phyloP scores from a whole-genome alignment of 257 asterid genomes.

The Gardenia jasminoides region DNA sequence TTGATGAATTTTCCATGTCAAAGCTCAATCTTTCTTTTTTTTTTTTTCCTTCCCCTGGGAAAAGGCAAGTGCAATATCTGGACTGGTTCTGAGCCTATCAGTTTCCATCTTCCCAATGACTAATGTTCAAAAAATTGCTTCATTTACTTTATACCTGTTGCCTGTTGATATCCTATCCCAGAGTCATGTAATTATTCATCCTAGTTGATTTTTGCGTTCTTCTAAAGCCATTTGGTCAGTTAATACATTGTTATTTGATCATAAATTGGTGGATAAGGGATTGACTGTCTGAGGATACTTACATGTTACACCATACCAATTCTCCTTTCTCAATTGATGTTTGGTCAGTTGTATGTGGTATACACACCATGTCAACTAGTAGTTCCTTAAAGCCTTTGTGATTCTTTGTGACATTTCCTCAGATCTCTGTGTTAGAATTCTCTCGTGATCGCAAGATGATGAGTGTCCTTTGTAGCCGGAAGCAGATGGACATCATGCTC shows the following conservation, averaged over 20 bases:
- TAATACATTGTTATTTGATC: no score
- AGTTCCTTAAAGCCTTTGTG: not conserved
- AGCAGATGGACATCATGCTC: constrained; percentile 90
- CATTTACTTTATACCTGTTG: no score
- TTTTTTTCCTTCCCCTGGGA: no score
- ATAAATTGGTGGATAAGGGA: not conserved
- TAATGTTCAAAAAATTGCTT: not conserved
- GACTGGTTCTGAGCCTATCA: no score
- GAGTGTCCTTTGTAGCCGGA: constrained; percentile 96
- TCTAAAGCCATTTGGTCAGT: not conserved
- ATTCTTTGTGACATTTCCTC: constrained; percentile 30
- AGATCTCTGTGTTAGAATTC: constrained; percentile 91
- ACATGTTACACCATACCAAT: not conserved
- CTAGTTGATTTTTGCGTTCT: not conserved
- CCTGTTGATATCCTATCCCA: not conserved
- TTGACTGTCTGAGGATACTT: no score
- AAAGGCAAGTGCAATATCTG: no score
- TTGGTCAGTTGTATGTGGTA: not conserved
- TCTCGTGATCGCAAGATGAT: constrained; percentile 99
- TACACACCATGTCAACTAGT: not conserved
- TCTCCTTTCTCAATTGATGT: not conserved
- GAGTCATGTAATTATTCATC: not conserved
- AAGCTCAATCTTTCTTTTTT: no score
- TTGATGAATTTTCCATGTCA: no score
- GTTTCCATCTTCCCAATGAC: constrained; percentile 4